Percentiles rank a stretch among this genome's conserved stretches.
These are phyloP conservation scores for Glycine tomentella DNA, from an alignment of 306 rosid genomes.

Conservation along the genomic window DNA sequence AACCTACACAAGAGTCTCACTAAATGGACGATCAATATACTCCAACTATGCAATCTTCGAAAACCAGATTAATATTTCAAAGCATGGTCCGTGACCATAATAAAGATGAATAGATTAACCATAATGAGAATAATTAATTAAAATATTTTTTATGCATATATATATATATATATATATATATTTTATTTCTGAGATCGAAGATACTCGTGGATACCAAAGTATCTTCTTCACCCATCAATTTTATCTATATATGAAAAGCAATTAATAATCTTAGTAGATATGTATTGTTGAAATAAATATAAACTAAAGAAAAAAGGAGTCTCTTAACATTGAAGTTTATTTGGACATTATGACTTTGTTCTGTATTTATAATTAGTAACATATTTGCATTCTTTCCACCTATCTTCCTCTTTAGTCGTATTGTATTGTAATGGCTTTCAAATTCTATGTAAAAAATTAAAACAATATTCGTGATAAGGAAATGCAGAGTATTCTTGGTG, in stretches of 20 bases:
- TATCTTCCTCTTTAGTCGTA: not conserved
- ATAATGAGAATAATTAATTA: not conserved
- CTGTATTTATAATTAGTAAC: not conserved
- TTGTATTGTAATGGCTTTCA: not conserved
- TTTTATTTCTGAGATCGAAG: not conserved
- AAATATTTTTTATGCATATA: not conserved
- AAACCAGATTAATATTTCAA: not conserved
- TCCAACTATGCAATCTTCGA: not conserved
- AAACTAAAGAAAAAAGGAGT: not conserved
- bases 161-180: not conserved
- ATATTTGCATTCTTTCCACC: conserved; percentile 2
- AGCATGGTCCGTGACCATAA: not conserved
- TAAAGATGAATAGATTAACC: not conserved
- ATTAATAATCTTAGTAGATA: not conserved
- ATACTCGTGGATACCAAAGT: not conserved
- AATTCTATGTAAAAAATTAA: not conserved
- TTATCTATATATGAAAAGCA: not conserved
- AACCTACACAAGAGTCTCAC: not conserved
- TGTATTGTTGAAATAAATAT: not conserved
- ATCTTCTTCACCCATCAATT: not conserved
- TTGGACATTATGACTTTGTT: not conserved
- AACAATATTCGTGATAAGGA: not conserved
- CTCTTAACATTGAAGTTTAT: conserved; percentile 17
- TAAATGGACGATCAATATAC: not conserved
- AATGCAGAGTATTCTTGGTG: not conserved